A percentile compares a stretch with the other conserved stretches of the same genome.
These are phyloP conservation scores for Crithidia sp. DNA, from an alignment of 208 protist genomes.

Conservation along the genomic window DNA sequence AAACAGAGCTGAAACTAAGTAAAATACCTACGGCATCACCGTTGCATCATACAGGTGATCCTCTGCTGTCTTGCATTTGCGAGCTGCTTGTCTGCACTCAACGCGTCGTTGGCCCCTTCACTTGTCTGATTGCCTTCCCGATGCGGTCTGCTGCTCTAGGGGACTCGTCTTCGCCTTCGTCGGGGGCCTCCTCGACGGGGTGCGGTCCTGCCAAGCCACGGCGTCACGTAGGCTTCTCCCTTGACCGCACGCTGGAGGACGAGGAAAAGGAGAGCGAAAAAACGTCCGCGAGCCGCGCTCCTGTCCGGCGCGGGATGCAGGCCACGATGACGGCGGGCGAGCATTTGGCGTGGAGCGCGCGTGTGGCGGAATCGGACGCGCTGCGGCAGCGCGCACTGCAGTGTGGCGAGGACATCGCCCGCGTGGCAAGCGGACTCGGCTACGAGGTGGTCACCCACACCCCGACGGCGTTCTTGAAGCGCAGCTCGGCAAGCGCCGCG, in stretches of 20 bases:
- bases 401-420: conserved; percentile 39
- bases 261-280: conserved; percentile 1
- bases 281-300: not conserved
- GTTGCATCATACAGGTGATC: too few relatives aligned
- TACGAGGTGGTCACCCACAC: conserved; percentile 51
- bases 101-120: too few relatives aligned
- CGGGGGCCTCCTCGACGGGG: conserved; percentile 1
- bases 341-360: conserved; percentile 12
- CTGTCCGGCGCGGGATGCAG: not conserved
- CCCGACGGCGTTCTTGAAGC: conserved; percentile 20
- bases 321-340: conserved; percentile 11
- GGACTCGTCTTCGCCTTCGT: not conserved
- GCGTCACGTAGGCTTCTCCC: conserved; percentile 34
- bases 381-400: conserved; percentile 49
- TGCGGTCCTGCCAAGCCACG: not conserved
- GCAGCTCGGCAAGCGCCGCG: not conserved
- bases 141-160: conserved; percentile 22
- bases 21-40: too few relatives aligned
- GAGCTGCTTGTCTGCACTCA: too few relatives aligned
- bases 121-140: not conserved
- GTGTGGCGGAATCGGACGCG: conserved; percentile 34
- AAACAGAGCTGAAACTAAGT: too few relatives aligned
- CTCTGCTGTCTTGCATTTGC: too few relatives aligned
- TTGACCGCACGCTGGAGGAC: conserved; percentile 19
- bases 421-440: conserved; percentile 49